Base-by-base conservation (phyloP, 768 basidiomycete species). In the Podaxis sp. region DNA sequence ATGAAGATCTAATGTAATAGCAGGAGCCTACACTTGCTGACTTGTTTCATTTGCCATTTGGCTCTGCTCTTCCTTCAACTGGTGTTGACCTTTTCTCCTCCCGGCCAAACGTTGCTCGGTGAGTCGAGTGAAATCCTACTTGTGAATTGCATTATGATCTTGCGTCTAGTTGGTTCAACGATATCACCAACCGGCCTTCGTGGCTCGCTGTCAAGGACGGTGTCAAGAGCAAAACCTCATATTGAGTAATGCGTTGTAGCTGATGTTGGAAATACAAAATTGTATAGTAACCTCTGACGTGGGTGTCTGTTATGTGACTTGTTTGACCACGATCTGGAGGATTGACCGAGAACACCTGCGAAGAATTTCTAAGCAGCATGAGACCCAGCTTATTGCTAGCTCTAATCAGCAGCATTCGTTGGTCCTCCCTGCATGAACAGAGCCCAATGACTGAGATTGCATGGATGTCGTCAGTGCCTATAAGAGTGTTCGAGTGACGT, bases 101-200 rank as follows among this genome's bases (percentile, higher is more conserved):
- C 13, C 72, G 75, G 59, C 79, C 82, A 21, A 84, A 83, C 59
- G 75, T 85, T 11, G 62, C 69, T 0, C 77, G 80, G 71, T 86
- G 35, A 23, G 59, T 58, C 11, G 2, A 3, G 53, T 32, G 37
- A 1, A 14, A 1, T 25, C 3, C 0, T 32, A 18, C 37, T 16
- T 16, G 35, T 1, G n/a, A 53, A n/a, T 37, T 38, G 14, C 32
- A 23, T 9, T 14, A 37, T 38, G 28, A 57, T 27, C 36, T 36
- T 18, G 47, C 5, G 42, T 6, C 35, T 28, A 57, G 70, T 51
- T 71, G 70, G 70, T 71, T 67, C 61, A 65, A 67, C 10, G 70
- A 71, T 5, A 61, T 71, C 40, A 66, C 61, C 37, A 56, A 18
- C 52, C 66, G 67, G 11, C 57, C 61, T 2, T 66, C 67, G 40